These are phyloP conservation scores for Mrakia gelida DNA, from an alignment of 768 basidiomycete species.

Conservation along the genomic window DNA sequence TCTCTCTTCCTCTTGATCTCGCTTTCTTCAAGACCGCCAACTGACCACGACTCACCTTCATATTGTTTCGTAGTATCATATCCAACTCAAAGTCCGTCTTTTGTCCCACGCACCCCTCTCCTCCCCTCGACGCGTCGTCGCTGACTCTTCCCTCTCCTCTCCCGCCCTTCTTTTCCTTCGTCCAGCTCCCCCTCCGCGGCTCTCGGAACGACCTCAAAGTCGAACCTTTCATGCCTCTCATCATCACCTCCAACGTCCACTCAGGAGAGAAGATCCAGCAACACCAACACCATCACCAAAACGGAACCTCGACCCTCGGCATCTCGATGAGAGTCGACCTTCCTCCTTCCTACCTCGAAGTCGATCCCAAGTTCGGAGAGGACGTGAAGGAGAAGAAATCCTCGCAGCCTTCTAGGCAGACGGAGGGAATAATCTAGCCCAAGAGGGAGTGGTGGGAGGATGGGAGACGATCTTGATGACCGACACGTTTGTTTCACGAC, in stretches of 20 bases:
- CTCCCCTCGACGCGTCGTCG: neutral
- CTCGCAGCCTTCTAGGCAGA: too few relatives aligned
- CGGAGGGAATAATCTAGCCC: too few relatives aligned
- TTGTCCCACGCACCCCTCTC: neutral
- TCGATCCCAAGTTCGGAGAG: neutral
- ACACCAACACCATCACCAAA: neutral
- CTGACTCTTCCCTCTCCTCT: neutral
- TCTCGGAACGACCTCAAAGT: neutral
- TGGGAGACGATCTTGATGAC: too few relatives aligned
- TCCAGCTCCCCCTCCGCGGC: neutral
- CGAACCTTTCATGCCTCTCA: neutral
- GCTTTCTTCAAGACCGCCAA: neutral
- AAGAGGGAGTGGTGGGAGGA: too few relatives aligned
- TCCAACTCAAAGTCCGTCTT: neutral
- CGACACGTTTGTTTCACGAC: too few relatives aligned
- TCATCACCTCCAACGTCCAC: conserved; percentile 6
- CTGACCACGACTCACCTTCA: neutral
- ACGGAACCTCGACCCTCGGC: neutral
- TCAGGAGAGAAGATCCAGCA: neutral
- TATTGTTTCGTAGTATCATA: neutral
- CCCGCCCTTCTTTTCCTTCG: too few relatives aligned
- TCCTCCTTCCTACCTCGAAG: neutral
- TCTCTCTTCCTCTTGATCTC: neutral
- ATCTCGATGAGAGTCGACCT: neutral
- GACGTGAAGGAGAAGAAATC: neutral